Evolutionary conservation across 495 filamentous ascomycete species (phyloP), one percentile per base, ranked within the genome.

Genomic region (Hypoxylon fragiforme): DNA sequence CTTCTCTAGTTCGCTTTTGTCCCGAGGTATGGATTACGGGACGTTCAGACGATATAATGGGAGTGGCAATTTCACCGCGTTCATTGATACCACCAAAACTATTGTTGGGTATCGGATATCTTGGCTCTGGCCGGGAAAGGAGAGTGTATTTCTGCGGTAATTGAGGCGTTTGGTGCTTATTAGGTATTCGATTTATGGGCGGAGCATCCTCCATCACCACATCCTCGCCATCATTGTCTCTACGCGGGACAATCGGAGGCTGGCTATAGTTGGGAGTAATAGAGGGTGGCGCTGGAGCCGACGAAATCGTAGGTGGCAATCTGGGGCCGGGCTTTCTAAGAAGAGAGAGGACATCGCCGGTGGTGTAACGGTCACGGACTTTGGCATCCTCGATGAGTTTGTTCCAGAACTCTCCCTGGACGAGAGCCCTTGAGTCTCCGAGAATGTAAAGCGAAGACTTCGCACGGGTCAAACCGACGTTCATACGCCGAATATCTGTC

Each of bases 401-500:
- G 41, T 78, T 82, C 94, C 94, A 98, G 71, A 87, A 96, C 62
- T 94, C 84, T 22, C 94, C 95, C 58, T 95, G 87, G 5, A 85
- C 73, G 19, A 98, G 76, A 20, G 90, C 87, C 30, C 85, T 77
- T 1, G 95, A 92, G 65, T 97, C 94, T 50, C 94, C 94, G 12
- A 98, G 79, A 52, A 98, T 91, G 85, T 91, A 98, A 19, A 98
- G 78, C 2, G 91, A 96, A 11, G 88, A 95, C 64, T 95, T 96
- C 8, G 94, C 95, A 77, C 94, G 84, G 6, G 94, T 98, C 35
- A 98, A 76, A 74, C 94, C 94, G 64, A 98, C 94, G 73, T 98
- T 98, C 94, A 98, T 98, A 82, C 94, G 94, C 43, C 94, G 85
- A 65, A 98, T 95, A 73, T 98, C 94, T 36, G 87, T 85, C 79